A percentile compares a stretch with the other conserved stretches of the same genome.
phyloP scores from a whole-genome alignment of 345 rosid species.

The Dovyalis caffra region DNA sequence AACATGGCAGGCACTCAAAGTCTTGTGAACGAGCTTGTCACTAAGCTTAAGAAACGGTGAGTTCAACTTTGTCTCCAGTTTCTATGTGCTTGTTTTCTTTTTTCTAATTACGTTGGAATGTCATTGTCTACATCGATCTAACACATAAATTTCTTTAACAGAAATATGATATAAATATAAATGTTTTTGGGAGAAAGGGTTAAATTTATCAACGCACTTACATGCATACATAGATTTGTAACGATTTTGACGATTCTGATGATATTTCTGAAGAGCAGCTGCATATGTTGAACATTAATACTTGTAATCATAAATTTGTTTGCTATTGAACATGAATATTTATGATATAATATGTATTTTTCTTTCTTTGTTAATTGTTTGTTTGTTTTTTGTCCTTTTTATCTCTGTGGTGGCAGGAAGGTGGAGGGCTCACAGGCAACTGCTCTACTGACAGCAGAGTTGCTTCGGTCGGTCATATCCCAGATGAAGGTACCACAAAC shows the following conservation, averaged over 20 bases:
- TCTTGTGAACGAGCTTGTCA: slow-evolving; percentile 60
- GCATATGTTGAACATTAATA: too few relatives aligned
- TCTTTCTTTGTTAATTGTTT: not conserved
- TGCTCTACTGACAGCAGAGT: slow-evolving; percentile 71
- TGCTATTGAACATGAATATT: too few relatives aligned
- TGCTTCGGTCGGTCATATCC: slow-evolving; percentile 78
- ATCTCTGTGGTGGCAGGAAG: slow-evolving; percentile 44
- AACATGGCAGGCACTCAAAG: slow-evolving; percentile 74
- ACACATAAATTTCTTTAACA: too few relatives aligned
- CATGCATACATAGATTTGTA: not conserved
- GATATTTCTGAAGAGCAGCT: too few relatives aligned
- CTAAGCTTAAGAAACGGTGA: slow-evolving; percentile 80
- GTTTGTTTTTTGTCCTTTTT: not conserved
- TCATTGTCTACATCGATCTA: too few relatives aligned
- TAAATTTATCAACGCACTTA: too few relatives aligned
- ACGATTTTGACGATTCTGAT: not conserved
- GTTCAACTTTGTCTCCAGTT: not conserved
- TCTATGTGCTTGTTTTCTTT: not conserved
- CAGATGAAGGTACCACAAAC: slow-evolving; percentile 68
- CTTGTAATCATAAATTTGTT: too few relatives aligned
- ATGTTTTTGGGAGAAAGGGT: too few relatives aligned
- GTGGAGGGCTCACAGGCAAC: slow-evolving; percentile 89
- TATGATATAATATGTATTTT: too few relatives aligned
- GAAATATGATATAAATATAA: too few relatives aligned
- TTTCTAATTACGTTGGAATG: too few relatives aligned